These are phyloP conservation scores for Besnoitia besnoiti DNA, from an alignment of 169 alveolate genomes.

Conservation along the genomic window DNA sequence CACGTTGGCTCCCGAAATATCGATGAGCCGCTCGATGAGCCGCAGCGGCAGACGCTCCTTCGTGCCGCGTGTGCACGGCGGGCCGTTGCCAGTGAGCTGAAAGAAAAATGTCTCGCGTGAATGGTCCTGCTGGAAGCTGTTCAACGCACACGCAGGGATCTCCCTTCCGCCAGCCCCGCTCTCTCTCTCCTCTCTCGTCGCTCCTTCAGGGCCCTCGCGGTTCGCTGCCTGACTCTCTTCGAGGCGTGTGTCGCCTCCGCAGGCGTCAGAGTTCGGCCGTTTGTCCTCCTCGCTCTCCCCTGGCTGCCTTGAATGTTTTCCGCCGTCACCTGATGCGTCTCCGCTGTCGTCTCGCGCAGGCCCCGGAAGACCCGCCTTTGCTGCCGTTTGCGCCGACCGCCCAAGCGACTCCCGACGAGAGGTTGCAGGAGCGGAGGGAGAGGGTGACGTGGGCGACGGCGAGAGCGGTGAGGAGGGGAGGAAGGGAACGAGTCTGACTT, in stretches of 20 bases:
- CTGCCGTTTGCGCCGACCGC: no score
- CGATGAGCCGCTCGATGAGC: constrained; percentile 1
- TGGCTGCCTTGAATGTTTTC: not conserved
- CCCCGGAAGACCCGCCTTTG: no score
- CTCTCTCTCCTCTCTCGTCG: not conserved
- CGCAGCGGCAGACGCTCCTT: constrained; percentile 21
- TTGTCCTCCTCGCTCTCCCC: not conserved
- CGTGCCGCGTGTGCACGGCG: constrained; percentile 38
- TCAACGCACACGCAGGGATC: not conserved
- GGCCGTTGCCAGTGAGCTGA: constrained; percentile 11
- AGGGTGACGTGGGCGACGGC: not conserved
- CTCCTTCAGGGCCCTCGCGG: not conserved
- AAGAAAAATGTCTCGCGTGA: not conserved
- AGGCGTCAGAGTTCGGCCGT: not conserved
- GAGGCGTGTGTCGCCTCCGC: no score
- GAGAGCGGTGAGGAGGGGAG: not conserved
- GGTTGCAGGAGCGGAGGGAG: no score
- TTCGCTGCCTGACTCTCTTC: no score
- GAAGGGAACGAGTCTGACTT: not conserved
- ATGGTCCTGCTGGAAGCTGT: not conserved
- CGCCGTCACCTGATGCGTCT: no score
- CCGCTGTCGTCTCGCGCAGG: not conserved
- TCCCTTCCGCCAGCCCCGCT: not conserved
- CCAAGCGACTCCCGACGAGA: no score
- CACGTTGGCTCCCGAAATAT: not conserved